phyloP scores from a whole-genome alignment of 1,284 basidiomycete genomes.

The Melampsora abietis-canadensis region DNA sequence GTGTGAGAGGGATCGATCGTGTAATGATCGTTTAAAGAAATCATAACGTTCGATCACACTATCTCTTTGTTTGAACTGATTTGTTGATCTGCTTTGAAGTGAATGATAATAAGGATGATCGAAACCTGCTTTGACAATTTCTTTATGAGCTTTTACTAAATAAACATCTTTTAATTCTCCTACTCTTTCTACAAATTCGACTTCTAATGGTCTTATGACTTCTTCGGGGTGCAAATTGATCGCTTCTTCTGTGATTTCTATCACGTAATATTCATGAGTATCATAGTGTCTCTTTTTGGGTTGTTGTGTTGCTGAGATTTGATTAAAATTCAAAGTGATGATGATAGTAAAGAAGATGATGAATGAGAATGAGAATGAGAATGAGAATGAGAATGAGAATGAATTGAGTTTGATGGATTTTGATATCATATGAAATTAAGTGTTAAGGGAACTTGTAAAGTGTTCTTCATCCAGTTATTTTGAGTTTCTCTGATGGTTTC shows the following conservation, averaged over 20 bases:
- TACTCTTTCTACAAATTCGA: slow-evolving; percentile 80
- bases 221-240: slow-evolving; percentile 55
- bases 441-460: no score
- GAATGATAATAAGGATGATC: slow-evolving; percentile 41
- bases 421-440: background rate
- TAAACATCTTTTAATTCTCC: slow-evolving; percentile 80
- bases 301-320: slow-evolving; percentile 42
- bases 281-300: slow-evolving; percentile 59
- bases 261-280: slow-evolving; percentile 84
- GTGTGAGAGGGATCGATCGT: slow-evolving; percentile 15
- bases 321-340: background rate
- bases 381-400: background rate
- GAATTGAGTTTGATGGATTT: background rate
- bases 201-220: slow-evolving; percentile 64
- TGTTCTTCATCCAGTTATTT: no score
- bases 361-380: background rate
- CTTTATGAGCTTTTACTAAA: slow-evolving; percentile 65
- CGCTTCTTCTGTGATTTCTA: slow-evolving; percentile 62
- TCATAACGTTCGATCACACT: slow-evolving; percentile 33
- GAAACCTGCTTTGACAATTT: slow-evolving; percentile 14
- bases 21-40: slow-evolving; percentile 18
- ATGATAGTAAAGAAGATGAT: slow-evolving; percentile 16
- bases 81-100: background rate
- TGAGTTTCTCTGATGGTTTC: no score
- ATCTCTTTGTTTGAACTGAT: background rate